Percentiles rank a stretch among this genome's conserved stretches.
phyloP scores from a whole-genome alignment of 2,329 filamentous ascomycete species.

The Neonectria hederae region DNA sequence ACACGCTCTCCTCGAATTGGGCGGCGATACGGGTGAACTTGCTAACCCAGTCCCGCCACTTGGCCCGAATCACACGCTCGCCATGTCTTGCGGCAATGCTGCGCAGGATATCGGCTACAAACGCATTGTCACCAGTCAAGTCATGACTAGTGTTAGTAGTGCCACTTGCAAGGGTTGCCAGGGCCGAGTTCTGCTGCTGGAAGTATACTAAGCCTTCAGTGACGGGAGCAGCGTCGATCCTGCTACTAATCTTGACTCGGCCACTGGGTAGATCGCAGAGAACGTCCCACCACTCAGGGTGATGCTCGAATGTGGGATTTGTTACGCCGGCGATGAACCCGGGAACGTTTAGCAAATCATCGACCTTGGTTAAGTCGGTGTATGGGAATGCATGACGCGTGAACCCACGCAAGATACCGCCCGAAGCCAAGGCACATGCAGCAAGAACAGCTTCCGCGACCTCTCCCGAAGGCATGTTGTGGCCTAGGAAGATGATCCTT shows the following conservation, averaged over 20 bases:
- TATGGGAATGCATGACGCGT: slow-evolving; percentile 97
- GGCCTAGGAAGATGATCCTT: slow-evolving; percentile 92
- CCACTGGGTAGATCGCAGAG: slow-evolving; percentile 93
- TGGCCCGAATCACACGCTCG: slow-evolving; percentile 87
- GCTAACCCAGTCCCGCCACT: slow-evolving; percentile 94
- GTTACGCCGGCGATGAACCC: slow-evolving; percentile 98
- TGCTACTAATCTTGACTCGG: slow-evolving; percentile 91
- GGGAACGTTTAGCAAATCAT: slow-evolving; percentile 93
- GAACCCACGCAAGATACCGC: slow-evolving; percentile 91
- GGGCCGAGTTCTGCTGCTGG: slow-evolving; percentile 77
- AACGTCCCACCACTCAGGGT: slow-evolving; percentile 98
- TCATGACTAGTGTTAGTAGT: slow-evolving; percentile 62
- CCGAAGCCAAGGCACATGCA: slow-evolving; percentile 93
- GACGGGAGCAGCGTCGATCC: slow-evolving; percentile 80
- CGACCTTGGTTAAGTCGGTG: slow-evolving; percentile 96
- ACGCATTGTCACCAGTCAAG: slow-evolving; percentile 84
- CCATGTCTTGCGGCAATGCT: slow-evolving; percentile 89
- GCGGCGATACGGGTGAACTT: slow-evolving; percentile 93
- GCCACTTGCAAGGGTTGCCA: slow-evolving; percentile 60
- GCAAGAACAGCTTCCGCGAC: slow-evolving; percentile 98
- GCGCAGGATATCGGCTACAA: slow-evolving; percentile 86
- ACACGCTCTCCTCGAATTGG: slow-evolving; percentile 94
- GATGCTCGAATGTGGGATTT: slow-evolving; percentile 93
- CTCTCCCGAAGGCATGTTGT: slow-evolving; percentile 94
- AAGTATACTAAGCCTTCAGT: slow-evolving; percentile 91